phyloP scores from a whole-genome alignment of 2,329 filamentous ascomycete species.

The Sporothrix inflata region DNA sequence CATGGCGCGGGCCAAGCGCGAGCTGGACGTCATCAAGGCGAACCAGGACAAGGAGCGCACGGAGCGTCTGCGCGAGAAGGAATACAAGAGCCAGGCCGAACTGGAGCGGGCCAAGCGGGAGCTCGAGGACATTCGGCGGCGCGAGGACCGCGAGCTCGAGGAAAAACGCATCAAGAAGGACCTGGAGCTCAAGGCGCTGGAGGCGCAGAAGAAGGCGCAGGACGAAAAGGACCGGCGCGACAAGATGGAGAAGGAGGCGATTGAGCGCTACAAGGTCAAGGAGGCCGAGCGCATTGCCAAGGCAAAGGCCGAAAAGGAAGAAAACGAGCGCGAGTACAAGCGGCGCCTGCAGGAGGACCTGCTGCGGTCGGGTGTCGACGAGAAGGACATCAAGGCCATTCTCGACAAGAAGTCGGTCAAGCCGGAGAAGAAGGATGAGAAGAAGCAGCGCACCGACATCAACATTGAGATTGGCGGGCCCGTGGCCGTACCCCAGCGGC shows the following conservation, averaged over 20 bases:
- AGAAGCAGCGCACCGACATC: slow-evolving; percentile 28
- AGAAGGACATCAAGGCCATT: slow-evolving; percentile 62
- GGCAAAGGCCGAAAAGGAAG: slow-evolving; percentile 53
- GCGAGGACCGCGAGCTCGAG: slow-evolving; percentile 42
- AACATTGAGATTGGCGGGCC: slow-evolving; percentile 30
- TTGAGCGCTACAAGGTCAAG: slow-evolving; percentile 56
- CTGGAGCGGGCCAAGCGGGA: slow-evolving; percentile 39
- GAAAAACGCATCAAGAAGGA: slow-evolving; percentile 56
- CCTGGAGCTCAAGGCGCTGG: slow-evolving; percentile 53
- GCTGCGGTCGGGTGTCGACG: slow-evolving; percentile 60
- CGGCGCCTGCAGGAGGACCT: slow-evolving; percentile 61
- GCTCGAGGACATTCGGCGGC: slow-evolving; percentile 46
- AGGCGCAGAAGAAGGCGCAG: slow-evolving; percentile 50
- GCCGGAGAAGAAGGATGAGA: slow-evolving; percentile 35
- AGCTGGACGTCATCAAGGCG: slow-evolving; percentile 47
- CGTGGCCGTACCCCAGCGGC: slow-evolving; percentile 28
- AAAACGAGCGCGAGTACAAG: slow-evolving; percentile 58
- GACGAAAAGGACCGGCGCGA: slow-evolving; percentile 51
- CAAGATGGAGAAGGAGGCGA: slow-evolving; percentile 54
- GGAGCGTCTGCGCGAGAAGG: slow-evolving; percentile 33
- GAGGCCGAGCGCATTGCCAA: slow-evolving; percentile 52
- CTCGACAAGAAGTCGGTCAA: slow-evolving; percentile 58
- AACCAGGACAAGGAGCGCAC: slow-evolving; percentile 43
- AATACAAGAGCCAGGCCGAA: slow-evolving; percentile 39
- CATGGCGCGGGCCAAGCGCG: slow-evolving; percentile 35